Evolutionary conservation across 1,284 basidiomycete genomes (phyloP).

Genomic region (Mrakiaceae sp.): DNA sequence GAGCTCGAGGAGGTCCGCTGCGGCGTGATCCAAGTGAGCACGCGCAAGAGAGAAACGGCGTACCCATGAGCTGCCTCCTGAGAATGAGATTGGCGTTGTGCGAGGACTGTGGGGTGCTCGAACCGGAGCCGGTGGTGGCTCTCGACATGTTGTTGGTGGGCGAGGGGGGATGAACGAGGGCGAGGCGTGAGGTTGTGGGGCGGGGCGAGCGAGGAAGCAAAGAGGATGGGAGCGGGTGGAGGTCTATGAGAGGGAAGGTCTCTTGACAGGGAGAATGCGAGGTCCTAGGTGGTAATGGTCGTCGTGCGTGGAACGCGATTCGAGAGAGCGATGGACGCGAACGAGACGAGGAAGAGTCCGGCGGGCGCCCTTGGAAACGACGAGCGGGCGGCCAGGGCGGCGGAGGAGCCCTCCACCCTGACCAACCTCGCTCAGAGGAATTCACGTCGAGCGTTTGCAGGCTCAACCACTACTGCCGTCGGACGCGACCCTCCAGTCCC

Average conservation of each 20-base stretch:
- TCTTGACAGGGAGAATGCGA: too few species aligned
- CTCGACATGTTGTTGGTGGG: not conserved
- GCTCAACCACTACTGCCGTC: too few species aligned
- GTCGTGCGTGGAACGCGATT: too few species aligned
- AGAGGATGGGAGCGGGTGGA: not conserved
- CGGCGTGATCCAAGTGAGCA: not conserved
- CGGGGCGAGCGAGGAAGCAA: not conserved
- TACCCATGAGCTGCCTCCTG: constrained; percentile 56
- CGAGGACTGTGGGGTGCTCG: constrained; percentile 15
- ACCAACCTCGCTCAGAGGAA: too few species aligned
- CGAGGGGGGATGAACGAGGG: not conserved
- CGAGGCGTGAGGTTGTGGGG: not conserved
- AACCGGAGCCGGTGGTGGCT: not conserved
- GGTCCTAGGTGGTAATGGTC: too few species aligned
- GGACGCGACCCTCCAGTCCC: not conserved
- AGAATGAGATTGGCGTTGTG: constrained; percentile 47
- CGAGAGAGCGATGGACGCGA: too few species aligned
- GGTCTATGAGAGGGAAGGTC: too few species aligned
- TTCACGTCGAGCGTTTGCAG: too few species aligned
- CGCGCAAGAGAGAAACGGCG: constrained; percentile 14
- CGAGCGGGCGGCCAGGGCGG: too few species aligned
- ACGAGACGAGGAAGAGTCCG: too few species aligned
- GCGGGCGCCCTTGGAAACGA: too few species aligned
- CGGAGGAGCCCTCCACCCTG: too few species aligned
- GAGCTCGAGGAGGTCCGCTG: not conserved